Base-by-base conservation (phyloP, 495 filamentous ascomycete genomes). In the Penicillium lagena region DNA sequence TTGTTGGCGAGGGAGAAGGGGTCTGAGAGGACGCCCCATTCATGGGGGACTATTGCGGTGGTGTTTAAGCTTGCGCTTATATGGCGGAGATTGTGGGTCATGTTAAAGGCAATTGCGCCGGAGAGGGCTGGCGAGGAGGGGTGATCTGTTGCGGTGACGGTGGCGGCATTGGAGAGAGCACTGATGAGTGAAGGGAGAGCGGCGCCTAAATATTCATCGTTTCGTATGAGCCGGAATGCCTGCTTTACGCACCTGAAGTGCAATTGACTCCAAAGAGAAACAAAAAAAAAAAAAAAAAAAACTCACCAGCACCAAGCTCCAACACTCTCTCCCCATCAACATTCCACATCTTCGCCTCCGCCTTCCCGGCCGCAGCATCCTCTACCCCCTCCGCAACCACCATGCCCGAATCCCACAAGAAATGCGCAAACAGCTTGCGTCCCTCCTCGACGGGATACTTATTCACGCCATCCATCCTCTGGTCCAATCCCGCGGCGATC, bases 351-450 rank as follows among this genome's bases (percentile, higher is more conserved):
- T 51, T 35, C 9, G 40, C 39, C 17, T 54, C 56, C 29, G 29
- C 39, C 29, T 46, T 39, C 2, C 44, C 39, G 11, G 51, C 40
- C 2, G 30, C 33, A 6, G 38, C 12, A 9, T 29, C 30, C 54
- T 86, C 81, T 9, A 93, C 67, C 10, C 82, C 67, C 58, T 87
- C 85, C 1, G 85, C 85, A 37, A 90, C 70, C 43, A 83, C 69
- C 50, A 91, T 65, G 0, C 75, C 81, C n/a, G 87, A 72, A 59
- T 91, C 94, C 90, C 90, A 95, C 7, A 95, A 64, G 60, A 86
- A 86, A 60, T 95, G 90, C 30, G 82, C 82, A 60, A 90, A 95
- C 32, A 93, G 74, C 34, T 63, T 69, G 42, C 83, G 62, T 12
- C 77, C 77, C 33, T 76, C 67, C 27, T 83, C 78, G 1, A 62